Percentiles rank a stretch among this genome's conserved stretches.
Evolutionary conservation across 2,329 filamentous ascomycete species (phyloP).

Genomic region (Ophiostoma sp.): DNA sequence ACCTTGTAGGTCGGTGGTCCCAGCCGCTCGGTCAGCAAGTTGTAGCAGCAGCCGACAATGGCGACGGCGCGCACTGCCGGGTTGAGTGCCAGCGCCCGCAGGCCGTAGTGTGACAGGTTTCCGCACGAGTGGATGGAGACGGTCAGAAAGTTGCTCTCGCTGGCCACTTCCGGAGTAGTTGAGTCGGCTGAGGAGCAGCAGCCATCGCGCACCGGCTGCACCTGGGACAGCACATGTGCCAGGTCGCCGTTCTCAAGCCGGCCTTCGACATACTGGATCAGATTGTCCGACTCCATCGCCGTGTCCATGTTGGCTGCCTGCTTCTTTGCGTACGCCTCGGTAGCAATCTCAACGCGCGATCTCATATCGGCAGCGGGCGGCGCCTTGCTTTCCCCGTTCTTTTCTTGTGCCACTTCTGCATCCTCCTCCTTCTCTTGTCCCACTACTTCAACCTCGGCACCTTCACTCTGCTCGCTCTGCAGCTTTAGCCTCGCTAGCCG

Average conservation of each 20-base stretch:
- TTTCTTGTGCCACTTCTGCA: not conserved
- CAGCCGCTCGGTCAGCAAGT: conserved; percentile 84
- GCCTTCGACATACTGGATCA: conserved; percentile 73
- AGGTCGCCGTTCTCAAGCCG: conserved; percentile 69
- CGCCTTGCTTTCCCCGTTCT: not conserved
- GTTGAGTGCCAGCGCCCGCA: conserved; percentile 80
- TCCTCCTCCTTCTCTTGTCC: not conserved
- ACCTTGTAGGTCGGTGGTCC: conserved; percentile 83
- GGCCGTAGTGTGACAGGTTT: conserved; percentile 91
- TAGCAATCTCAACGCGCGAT: conserved; percentile 20
- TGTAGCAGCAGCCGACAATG: conserved; percentile 98
- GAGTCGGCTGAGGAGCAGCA: not conserved
- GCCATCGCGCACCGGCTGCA: conserved; percentile 47
- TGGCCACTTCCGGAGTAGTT: not conserved
- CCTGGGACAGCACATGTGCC: conserved; percentile 58
- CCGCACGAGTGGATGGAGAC: conserved; percentile 96
- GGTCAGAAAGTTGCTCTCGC: conserved; percentile 60
- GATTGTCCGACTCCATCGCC: conserved; percentile 55
- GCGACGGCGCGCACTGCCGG: conserved; percentile 82
- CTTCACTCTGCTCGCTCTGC: not conserved
- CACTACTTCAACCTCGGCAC: not conserved
- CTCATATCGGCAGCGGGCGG: conserved; percentile 24
- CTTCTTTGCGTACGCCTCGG: conserved; percentile 18
- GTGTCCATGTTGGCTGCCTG: conserved; percentile 38
- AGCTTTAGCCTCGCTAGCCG: conserved; percentile 33